Evolutionary conservation across 352 stramenopile genomes (phyloP).

Genomic region (Phytophthora sp.): DNA sequence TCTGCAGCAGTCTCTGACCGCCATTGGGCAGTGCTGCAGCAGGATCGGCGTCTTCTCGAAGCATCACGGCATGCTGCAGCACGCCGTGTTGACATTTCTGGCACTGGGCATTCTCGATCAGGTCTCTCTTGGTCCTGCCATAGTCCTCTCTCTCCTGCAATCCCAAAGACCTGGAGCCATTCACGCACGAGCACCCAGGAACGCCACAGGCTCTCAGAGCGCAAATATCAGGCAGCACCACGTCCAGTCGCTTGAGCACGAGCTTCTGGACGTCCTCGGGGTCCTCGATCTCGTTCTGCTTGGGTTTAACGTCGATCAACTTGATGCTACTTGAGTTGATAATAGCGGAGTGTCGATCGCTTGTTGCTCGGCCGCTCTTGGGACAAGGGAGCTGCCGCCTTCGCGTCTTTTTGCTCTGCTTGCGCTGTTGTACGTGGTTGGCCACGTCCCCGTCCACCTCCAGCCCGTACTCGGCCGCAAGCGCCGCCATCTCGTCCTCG

Average conservation of each 20-base stretch:
- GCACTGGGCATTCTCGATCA: constrained; percentile 50
- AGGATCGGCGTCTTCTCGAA: constrained; percentile 43
- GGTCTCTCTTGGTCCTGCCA: constrained; percentile 35
- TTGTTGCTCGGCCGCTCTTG: background rate
- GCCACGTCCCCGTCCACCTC: constrained; percentile 73
- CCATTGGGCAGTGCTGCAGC: constrained; percentile 42
- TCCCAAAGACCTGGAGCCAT: constrained; percentile 46
- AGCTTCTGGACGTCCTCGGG: constrained; percentile 47
- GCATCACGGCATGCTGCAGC: constrained; percentile 64
- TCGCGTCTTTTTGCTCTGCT: constrained; percentile 54
- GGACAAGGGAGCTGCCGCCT: constrained; percentile 14
- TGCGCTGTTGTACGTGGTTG: constrained; percentile 60
- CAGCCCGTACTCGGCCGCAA: constrained; percentile 81
- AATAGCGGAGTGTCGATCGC: background rate
- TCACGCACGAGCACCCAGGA: constrained; percentile 63
- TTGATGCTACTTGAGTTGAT: constrained; percentile 5
- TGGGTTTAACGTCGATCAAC: constrained; percentile 17
- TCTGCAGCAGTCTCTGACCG: constrained; percentile 65
- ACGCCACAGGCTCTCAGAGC: constrained; percentile 60
- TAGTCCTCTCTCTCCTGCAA: constrained; percentile 26
- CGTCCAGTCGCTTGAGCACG: constrained; percentile 45
- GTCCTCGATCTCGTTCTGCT: constrained; percentile 27
- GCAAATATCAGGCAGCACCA: constrained; percentile 64
- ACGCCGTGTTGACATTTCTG: constrained; percentile 74
- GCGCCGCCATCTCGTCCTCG: constrained; percentile 83